Evolutionary conservation across 164 flowering plant species (phyloP), one percentile per base, ranked within the genome.

Genomic region (Magnolia sinica): DNA sequence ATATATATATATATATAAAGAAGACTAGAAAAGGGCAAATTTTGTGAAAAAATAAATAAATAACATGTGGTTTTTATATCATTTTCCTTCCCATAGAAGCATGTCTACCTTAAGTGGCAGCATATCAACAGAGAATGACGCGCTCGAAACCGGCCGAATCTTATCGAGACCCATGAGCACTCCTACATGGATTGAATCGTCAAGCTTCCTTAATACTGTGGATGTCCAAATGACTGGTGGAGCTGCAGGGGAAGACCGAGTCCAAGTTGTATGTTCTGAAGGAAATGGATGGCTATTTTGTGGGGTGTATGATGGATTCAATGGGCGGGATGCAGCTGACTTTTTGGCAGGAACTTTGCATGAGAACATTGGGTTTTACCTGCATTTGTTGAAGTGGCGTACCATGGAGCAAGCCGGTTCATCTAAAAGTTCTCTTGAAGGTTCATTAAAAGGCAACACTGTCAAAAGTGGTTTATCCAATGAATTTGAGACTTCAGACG

Each of bases 231-330:
- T 81, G 78, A 81, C 81, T 75, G 83, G 83, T 50, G 83, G 83
- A 18, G 83, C 83, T 68, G 83, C 83, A 52, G 83, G 83, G 16
- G 83, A 81, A 74, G 83, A 81, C 64, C 71, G 82, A 63, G 82
- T 80, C 19, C 82, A 80, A 76, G 82, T 79, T 50, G 82, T 80
- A 50, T 76, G 79, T 74, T 81, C 83, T 22, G 83, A 81, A 72
- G 83, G 77, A 64, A 81, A 75, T 77, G 79, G 79, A 45, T 81
- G 83, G 83, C 74, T 81, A 7, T 81, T 75, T 50, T 81, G 83
- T 76, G 83, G 81, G 8, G 72, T 82, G 3, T 77, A 76, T 76
- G 84, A 82, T 79, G 84, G 84, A 76, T 82, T 82, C 20, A 82
- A 82, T 70, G 84, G 84, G 59, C 74, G 81, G 27, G 84, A 82